A percentile compares a stretch with the other conserved stretches of the same genome.
Conservation (phyloP, 2,329 filamentous ascomycete species). For the Tolypocladium inflatum region DNA sequence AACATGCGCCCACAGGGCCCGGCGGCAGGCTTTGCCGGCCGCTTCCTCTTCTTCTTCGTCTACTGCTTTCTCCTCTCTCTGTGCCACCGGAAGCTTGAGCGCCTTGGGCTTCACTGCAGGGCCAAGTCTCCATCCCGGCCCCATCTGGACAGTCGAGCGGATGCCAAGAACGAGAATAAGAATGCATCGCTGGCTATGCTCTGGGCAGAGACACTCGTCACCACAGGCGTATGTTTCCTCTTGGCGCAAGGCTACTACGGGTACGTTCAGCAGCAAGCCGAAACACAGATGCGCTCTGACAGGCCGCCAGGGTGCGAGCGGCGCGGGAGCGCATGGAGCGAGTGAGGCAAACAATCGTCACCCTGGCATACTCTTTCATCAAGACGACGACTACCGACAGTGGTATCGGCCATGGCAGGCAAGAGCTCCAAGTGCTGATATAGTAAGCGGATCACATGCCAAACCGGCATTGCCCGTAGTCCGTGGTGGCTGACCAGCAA, state of each 20-base stretch:
- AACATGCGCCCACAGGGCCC: not conserved
- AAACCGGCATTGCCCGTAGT: no score
- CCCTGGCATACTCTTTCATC: conserved; percentile 12
- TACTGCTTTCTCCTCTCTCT: conserved; percentile 6
- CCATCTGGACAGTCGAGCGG: not conserved
- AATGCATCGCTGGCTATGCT: not conserved
- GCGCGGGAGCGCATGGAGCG: conserved; percentile 13
- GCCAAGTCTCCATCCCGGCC: not conserved
- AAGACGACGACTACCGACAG: conserved; percentile 7
- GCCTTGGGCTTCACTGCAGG: conserved; percentile 3
- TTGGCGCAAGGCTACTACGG: conserved; percentile 11
- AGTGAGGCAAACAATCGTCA: conserved; percentile 6
- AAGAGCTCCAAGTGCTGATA: conserved; percentile 9
- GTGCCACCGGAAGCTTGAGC: conserved; percentile 3
- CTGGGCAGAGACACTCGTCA: conserved; percentile 7
- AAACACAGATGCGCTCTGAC: not conserved
- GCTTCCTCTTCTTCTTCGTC: conserved; percentile 4
- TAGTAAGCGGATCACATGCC: conserved; percentile 9
- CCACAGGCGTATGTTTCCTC: conserved; percentile 5
- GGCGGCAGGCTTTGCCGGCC: not conserved
- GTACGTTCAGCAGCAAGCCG: conserved; percentile 4
- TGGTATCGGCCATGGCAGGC: not conserved
- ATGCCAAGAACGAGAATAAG: not conserved
- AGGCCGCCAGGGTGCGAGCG: conserved; percentile 5
- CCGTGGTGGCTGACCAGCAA: conserved; percentile 1